Evolutionary conservation across 169 alveolate genomes (phyloP), one percentile per base, ranked within the genome.

Genomic region (Neospora caninum): DNA sequence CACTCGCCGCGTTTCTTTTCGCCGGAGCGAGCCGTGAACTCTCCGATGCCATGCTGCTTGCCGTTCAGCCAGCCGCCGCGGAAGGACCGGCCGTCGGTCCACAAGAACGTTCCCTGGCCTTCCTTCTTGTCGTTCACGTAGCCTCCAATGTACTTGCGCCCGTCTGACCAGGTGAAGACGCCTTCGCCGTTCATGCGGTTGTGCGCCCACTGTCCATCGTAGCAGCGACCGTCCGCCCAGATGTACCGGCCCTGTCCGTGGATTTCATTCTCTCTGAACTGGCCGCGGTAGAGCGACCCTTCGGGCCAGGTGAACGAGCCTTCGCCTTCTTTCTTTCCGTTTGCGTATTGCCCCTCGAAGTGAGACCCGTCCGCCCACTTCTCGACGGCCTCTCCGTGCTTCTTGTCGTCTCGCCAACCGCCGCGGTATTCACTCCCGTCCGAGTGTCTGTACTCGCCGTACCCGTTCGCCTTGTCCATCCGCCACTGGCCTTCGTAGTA

Each of bases 331-430:
- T 97, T 98, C 96, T 97, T 96, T 18, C 98, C 99, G 82, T 96
- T 87, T 67, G 91, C 96, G 95, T 97, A 98, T 83, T 94, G 95
- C 29, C 99, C 99, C 41, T 97, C 95, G 95, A 97, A 98, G 88
- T 95, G 96, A 58, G 99, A 98, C 22, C 99, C 99, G 93, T 98
- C 99, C 27, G 98, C 97, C 99, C 99, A 98, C 0, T 93, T 94
- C 95, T 98, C 98, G 2, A 95, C 88, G 36, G 99, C 99, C 86
- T 96, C 96, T 20, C 99, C 99, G 94, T 97, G 97, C 92, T 98
- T 97, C 93, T 97, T 96, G 92, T 97, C 98, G n/a, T 98, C 99
- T 80, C 87, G 92, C 98, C 99, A 98, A 58, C 97, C 97, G 25
- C 99, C 99, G 31, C 91, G 96, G 95, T 97, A 98, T 91, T 95